Evolutionary conservation across 192 early-diverging fungal genomes (phyloP), one percentile per base, ranked within the genome.

Genomic region (Entomortierella lignicola): DNA sequence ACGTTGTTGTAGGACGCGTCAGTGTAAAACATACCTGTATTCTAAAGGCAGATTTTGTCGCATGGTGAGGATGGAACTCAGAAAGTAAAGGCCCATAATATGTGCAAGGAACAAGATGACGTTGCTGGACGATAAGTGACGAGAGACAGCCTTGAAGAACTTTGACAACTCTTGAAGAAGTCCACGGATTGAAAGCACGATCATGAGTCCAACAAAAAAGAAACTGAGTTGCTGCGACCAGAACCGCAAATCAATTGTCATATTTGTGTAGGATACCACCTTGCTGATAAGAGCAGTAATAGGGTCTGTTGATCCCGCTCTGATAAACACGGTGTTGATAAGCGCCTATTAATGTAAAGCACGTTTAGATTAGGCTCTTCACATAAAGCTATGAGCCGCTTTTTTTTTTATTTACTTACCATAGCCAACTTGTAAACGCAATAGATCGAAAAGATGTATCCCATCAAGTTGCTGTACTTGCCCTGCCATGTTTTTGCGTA

Each of bases 201-300:
- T 94, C 88, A 99, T 90, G 18, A 97, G 72, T 27, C 96, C 96
- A 51, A 97, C 91, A 81, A 98, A 90, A 62, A 92, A 88, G 72
- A 98, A 98, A 55, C 94, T 96, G 32, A 97, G 84, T 71, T 98
- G 95, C 80, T 95, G 94, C 21, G 95, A 94, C 92, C 93, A 96
- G 42, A 93, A 92, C 37, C 83, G 87, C 23, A 94, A 82, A 69
- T 97, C 95, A 62, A 98, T 71, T 48, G 84, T 85, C 8, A 87
- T 85, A 55, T 88, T 84, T 41, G 91, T 80, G 43, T 91, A 85
- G 8, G 89, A 87, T 12, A 93, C 86, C 5, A 91, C 87, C 30
- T 94, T 72, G 39, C 92, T 91, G 72, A 98, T 75, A 12, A 87
- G 83, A 51, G 91, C 88, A 32, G 95, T 95, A 69, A 96, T 92